Evolutionary conservation across 2,329 filamentous ascomycete genomes (phyloP).

Genomic region (Neofusicoccum ribis): DNA sequence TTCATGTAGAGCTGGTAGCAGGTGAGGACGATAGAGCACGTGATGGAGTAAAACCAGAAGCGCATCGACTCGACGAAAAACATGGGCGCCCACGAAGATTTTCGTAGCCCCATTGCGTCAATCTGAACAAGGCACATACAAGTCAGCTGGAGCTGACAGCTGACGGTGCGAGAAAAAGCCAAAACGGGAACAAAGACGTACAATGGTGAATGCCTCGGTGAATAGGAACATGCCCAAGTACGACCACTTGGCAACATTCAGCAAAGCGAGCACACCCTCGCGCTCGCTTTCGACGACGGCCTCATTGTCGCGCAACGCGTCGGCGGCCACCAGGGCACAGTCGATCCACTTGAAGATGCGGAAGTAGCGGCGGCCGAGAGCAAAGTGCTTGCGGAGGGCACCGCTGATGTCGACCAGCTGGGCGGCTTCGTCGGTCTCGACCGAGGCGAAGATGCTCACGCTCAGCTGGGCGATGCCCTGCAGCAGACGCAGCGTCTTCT

Average conservation of each 20-base stretch:
- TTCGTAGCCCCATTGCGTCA: slow-evolving; percentile 13
- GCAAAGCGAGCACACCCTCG: slow-evolving; percentile 4
- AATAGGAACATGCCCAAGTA: slow-evolving; percentile 18
- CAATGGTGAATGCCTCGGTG: slow-evolving; percentile 16
- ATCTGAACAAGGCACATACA: background rate
- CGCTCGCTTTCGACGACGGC: background rate
- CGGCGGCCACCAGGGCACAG: slow-evolving; percentile 3
- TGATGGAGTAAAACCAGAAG: slow-evolving; percentile 20
- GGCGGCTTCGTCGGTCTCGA: background rate
- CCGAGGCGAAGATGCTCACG: slow-evolving; percentile 10
- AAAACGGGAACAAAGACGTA: background rate
- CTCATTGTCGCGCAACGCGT: slow-evolving; percentile 6
- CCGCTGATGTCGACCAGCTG: slow-evolving; percentile 11
- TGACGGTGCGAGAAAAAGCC: too few relatives aligned
- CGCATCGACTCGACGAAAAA: slow-evolving; percentile 17
- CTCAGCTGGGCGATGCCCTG: slow-evolving; percentile 17
- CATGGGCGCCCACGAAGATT: slow-evolving; percentile 16
- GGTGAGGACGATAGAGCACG: slow-evolving; percentile 13
- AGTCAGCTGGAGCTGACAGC: background rate
- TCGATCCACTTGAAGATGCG: slow-evolving; percentile 20
- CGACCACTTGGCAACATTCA: slow-evolving; percentile 12
- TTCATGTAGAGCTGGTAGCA: slow-evolving; percentile 11
- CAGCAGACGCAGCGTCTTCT: slow-evolving; percentile 12
- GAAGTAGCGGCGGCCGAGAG: slow-evolving; percentile 18
- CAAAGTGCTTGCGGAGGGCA: slow-evolving; percentile 17